phyloP scores from a whole-genome alignment of 805 yeast genomes.

The Kuraishia piskuri region DNA sequence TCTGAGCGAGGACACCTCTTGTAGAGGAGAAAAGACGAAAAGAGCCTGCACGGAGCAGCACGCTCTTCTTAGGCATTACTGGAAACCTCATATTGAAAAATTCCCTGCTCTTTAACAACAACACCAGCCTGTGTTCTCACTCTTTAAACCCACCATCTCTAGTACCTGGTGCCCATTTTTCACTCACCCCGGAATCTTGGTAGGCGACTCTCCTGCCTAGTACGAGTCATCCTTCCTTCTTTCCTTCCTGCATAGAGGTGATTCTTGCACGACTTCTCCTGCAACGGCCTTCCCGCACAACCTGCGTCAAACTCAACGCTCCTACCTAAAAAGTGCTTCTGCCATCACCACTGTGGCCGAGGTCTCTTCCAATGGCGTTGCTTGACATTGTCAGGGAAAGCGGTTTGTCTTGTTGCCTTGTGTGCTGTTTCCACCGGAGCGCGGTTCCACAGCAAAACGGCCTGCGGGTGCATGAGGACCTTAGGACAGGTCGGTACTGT shows the following conservation, averaged over 20 bases:
- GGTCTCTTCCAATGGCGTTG: not conserved
- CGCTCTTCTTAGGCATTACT: not conserved
- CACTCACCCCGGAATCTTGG: not conserved
- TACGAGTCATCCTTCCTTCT: not conserved
- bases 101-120: not conserved
- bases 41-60: not conserved
- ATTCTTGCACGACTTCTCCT: not conserved
- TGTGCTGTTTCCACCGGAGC: no score
- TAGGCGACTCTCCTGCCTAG: no score
- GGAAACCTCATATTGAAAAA: not conserved
- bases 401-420: not conserved
- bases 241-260: not conserved
- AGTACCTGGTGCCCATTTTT: not conserved
- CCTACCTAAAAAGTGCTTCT: not conserved
- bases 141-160: no score
- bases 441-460: no score
- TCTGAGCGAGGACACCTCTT: slow-evolving; percentile 48
- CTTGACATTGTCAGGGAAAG: not conserved
- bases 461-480: no score
- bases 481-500: no score
- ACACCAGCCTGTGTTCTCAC: no score
- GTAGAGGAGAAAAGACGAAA: slow-evolving; percentile 1
- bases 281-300: not conserved
- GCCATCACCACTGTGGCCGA: not conserved
- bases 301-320: not conserved